Evolutionary conservation across 1,139 yeast species (phyloP).

Genomic region (Suhomyces maxii): DNA sequence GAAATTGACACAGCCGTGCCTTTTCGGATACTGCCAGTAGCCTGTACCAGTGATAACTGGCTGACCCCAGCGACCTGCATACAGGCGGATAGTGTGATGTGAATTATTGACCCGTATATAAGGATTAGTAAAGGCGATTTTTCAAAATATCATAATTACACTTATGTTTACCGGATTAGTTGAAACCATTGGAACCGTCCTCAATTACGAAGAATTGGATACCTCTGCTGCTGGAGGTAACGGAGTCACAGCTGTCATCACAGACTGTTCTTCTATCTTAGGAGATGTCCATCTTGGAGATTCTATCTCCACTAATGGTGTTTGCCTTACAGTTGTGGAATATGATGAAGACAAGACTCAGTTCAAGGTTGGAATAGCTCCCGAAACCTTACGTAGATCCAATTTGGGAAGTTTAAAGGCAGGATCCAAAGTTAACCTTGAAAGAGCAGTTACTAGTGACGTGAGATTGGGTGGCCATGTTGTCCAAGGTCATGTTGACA

Average conservation of each 20-base stretch:
- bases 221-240: conserved; percentile 65
- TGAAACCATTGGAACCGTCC: conserved; percentile 73
- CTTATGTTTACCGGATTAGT: conserved; percentile 93
- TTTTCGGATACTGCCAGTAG: not conserved
- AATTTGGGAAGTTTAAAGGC: conserved; percentile 60
- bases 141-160: not conserved
- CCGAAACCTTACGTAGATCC: conserved; percentile 85
- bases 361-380: conserved; percentile 90
- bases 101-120: not conserved
- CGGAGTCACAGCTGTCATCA: conserved; percentile 72
- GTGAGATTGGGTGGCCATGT: conserved; percentile 95
- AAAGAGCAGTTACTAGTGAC: conserved; percentile 81
- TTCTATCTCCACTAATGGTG: conserved; percentile 87
- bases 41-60: not conserved
- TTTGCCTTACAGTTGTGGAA: conserved; percentile 92
- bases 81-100: not conserved
- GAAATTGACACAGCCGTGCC: not conserved
- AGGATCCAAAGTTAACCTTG: conserved; percentile 77
- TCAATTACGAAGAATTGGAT: conserved; percentile 52
- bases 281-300: conserved; percentile 89
- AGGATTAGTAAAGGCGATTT: not conserved
- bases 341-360: conserved; percentile 48
- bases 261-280: conserved; percentile 62
- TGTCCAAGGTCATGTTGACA: conserved; percentile 97
- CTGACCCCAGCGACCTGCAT: not conserved